Base-by-base conservation (phyloP, 1,284 basidiomycete genomes). In the Ceratobasidium sp. region DNA sequence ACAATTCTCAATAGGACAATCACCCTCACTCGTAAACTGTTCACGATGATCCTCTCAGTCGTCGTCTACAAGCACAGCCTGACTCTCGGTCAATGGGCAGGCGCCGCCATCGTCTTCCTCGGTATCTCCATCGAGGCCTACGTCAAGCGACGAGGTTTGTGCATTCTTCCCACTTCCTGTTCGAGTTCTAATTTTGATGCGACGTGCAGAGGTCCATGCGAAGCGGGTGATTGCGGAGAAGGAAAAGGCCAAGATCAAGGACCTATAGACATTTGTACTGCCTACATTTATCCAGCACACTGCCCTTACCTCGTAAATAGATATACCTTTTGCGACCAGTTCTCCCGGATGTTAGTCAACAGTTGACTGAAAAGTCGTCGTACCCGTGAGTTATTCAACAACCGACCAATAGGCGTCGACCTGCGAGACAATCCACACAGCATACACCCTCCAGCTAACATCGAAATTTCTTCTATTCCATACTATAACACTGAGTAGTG, bases 11-110 rank as follows among this genome's bases (percentile, higher is more conserved):
- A n/a, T 64, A 94, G 92, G 66, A 98, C 93, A 47, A 93, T 98
- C 77, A 98, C 96, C 0, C 87, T 99, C 71, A 99, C 97, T n/a
- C 87, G 98, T 73, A 99, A 99, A 83, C 85, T 99, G 79, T 98
- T 98, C 81, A 98, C 97, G 4, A 99, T 99, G 97, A 85, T 99
- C 14, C 85, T 99, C 44, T 96, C 94, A 7, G 96, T 99, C 4
- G 81, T 97, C 30, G 88, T 98, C 0, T 99, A 98, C 81, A 90
- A 94, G 77, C 97, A 99, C 82, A 87, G 86, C 75, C 85, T 99
- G 66, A 91, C 91, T 0, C 74, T 79, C 0, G 93, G 95, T 0
- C 98, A 99, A 82, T 99, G 98, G 98, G 77, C 88, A 1, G 98
- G 97, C 18, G 91, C 96, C 0, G 90, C 82, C 0, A 89, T 96